Base-by-base conservation (phyloP, 2,329 filamentous ascomycete genomes). In the Talaromyces sp. region DNA sequence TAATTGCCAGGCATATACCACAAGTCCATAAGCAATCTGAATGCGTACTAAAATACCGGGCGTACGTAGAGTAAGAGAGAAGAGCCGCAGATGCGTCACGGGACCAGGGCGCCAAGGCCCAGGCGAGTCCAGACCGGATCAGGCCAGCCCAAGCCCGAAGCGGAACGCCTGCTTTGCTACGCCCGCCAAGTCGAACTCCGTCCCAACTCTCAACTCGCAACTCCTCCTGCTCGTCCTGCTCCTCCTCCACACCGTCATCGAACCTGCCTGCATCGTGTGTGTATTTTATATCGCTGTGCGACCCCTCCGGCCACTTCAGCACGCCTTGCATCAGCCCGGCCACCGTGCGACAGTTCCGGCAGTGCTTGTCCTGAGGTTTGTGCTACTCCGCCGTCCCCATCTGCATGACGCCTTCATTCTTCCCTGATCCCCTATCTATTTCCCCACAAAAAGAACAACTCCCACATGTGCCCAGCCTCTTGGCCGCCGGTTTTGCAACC, bases 331-430 rank as follows among this genome's bases (percentile, higher is more conserved):
- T 58, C 35, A 31, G 49, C 57, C 49, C 55, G n/a, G 21, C 49
- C 56, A n/a, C 46, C 14, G 50, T 55, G 50, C 10, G 29, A 59
- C 60, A 56, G n/a, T 29, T 17, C 52, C 55, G 60, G n/a, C 52
- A 57, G 57, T 56, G 43, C 61, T 62, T 62, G 58, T 62, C 58
- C 55, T 53, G 61, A 62, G 61, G 61, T 62, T 60, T 58, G 61
- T 62, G 58, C 58, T 62, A 58, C 61, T 24, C 46, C 58, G 35
- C 32, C 52, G 51, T 59, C 56, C 35, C 43, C 52, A 58, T 58
- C 41, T 50, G 58, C 61, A 59, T 62, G 58, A 62, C 51, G 58
- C 61, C 60, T 62, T 57, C 60, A 59, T 55, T 38, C 50, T 58
- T 29, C 41, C 8, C 26, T 58, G 24, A 19, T 56, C 32, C 21